phyloP scores from a whole-genome alignment of 352 stramenopile species.

The Thalassiosira mediterranea region DNA sequence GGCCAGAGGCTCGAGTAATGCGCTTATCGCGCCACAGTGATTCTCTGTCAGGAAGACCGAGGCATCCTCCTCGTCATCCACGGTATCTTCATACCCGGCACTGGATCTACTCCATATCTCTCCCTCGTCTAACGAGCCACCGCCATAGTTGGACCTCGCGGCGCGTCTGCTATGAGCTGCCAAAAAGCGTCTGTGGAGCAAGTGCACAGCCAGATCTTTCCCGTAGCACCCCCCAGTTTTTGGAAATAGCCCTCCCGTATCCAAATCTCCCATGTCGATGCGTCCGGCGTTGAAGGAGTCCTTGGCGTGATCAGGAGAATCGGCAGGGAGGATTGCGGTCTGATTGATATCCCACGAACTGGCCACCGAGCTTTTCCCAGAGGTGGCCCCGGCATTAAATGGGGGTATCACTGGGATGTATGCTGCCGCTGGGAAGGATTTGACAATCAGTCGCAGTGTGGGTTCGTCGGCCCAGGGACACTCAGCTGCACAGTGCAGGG shows the following conservation, averaged over 20 bases:
- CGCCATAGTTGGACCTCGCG: background rate
- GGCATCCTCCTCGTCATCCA: background rate
- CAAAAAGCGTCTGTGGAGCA: slow-evolving; percentile 36
- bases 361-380: background rate
- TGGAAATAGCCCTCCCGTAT: slow-evolving; percentile 27
- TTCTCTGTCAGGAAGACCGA: slow-evolving; percentile 24
- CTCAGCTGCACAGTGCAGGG: slow-evolving; percentile 39
- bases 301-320: slow-evolving; percentile 1
- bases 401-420: slow-evolving; percentile 32
- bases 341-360: slow-evolving; percentile 22
- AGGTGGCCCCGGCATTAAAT: background rate
- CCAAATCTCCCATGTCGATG: background rate
- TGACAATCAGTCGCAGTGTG: slow-evolving; percentile 31
- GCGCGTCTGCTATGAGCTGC: background rate
- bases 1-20: slow-evolving; percentile 28
- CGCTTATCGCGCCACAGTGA: slow-evolving; percentile 29
- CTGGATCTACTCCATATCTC: slow-evolving; percentile 7
- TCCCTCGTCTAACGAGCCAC: background rate
- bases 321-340: slow-evolving; percentile 13
- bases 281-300: background rate
- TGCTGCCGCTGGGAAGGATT: slow-evolving; percentile 19
- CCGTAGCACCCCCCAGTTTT: slow-evolving; percentile 27
- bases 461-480: slow-evolving; percentile 22
- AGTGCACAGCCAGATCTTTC: slow-evolving; percentile 41
- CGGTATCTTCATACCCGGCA: background rate